Evolutionary conservation across 2,329 filamentous ascomycete species (phyloP).

Genomic region (Beauveria rudraprayagi): DNA sequence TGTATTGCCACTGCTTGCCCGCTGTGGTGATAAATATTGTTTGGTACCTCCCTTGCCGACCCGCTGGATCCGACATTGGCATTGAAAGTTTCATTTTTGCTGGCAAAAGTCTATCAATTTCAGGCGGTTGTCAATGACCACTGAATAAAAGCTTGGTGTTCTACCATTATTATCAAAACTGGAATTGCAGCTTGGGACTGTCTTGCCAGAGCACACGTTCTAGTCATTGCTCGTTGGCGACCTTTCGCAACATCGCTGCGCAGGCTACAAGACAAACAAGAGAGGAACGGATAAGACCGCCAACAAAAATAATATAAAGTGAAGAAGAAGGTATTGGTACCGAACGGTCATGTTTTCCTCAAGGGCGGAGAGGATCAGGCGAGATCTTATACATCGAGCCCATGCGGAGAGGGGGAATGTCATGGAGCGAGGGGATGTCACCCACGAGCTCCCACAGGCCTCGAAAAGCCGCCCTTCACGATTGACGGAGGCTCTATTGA

Average conservation of each 20-base stretch:
- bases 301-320: background rate
- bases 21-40: background rate
- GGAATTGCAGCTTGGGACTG: too few relatives aligned
- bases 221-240: background rate
- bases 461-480: background rate
- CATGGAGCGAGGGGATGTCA: background rate
- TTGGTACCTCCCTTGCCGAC: background rate
- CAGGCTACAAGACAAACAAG: background rate
- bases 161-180: too few relatives aligned
- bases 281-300: too few relatives aligned
- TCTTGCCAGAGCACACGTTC: background rate
- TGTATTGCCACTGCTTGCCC: background rate
- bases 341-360: background rate
- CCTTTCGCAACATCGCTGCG: background rate
- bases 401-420: background rate
- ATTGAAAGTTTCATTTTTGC: background rate
- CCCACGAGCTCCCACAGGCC: background rate
- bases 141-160: background rate
- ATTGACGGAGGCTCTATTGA: background rate
- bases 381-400: conserved; percentile 2
- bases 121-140: background rate
- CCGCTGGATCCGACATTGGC: background rate
- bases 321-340: background rate
- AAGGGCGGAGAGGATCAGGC: background rate
- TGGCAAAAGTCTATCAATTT: background rate